Evolutionary conservation across 768 basidiomycete species (phyloP), one percentile per base, ranked within the genome.

Genomic region (Tylopilus sp.): DNA sequence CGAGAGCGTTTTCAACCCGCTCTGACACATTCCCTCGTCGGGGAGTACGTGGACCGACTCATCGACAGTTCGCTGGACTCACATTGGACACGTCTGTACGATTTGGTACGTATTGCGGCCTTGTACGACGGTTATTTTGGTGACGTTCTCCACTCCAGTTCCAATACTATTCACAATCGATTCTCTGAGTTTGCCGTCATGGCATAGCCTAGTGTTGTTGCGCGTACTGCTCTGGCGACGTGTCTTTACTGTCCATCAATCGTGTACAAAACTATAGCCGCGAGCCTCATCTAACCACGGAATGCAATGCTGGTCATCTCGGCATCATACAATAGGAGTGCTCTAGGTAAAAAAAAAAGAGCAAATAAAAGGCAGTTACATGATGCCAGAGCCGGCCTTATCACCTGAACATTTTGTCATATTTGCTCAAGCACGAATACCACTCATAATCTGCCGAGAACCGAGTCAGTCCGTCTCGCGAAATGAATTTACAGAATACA

Each of bases 61-160:
- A 88, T 99, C 56, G 86, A 97, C 55, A 88, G 79, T 48, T 95
- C 95, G 1, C 72, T 97, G 41, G 93, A 91, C 12, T 95, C 91
- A 28, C 85, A 90, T 55, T 98, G 95, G 88, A 98, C 97, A 33
- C 78, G 94, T 58, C 70, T 98, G 30, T 99, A 99, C 66, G 97
- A 99, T 70, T 97, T 92, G 53, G 91, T 92, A 63, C 62, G 86
- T 63, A 28, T 36, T 23, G 28, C 20, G 18, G 13, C 9, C 31
- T 35, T 11, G 36, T 30, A 39, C 26, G 45, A 20, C 36, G 9
- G 25, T 50, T 12, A 35, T 42, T 56, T 51, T 35, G 25, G 21
- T 50, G 18, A 51, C 31, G 28, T 33, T 26, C 26, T 20, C 46
- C 18, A 30, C 21, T 46, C 30, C 60, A 94, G 91, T 95, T 86